Conservation (phyloP, 2,329 filamentous ascomycete species). For the Trichoderma cornu-damae region DNA sequence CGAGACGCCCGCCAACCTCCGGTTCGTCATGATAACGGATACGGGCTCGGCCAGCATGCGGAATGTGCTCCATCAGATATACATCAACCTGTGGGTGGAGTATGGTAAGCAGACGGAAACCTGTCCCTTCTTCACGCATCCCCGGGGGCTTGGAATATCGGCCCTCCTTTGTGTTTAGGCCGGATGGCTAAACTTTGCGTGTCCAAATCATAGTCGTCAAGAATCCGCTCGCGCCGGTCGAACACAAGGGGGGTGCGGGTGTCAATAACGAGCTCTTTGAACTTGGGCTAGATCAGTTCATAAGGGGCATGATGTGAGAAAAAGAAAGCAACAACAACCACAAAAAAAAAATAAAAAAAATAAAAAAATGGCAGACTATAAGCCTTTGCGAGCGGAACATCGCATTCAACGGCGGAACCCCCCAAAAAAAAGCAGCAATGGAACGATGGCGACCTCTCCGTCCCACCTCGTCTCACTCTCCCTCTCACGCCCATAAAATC, state of each 20-base stretch:
- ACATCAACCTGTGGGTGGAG: conserved; percentile 96
- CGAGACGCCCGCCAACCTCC: conserved; percentile 91
- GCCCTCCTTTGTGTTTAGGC: neutral
- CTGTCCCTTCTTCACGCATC: neutral
- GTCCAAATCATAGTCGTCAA: conserved; percentile 50
- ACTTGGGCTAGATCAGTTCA: conserved; percentile 70
- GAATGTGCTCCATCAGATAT: conserved; percentile 94
- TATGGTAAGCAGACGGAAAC: conserved; percentile 56
- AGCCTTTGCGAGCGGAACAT: neutral
- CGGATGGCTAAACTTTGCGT: neutral
- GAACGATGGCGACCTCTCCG: neutral
- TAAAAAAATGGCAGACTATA: neutral
- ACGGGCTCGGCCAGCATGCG: conserved; percentile 83
- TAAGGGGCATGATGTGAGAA: conserved; percentile 61
- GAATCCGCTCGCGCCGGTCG: conserved; percentile 62
- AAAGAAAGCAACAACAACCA: no score
- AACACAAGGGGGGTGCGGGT: conserved; percentile 64
- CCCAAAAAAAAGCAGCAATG: neutral
- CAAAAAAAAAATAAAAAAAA: no score
- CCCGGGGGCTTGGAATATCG: neutral
- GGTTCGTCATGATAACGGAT: conserved; percentile 95
- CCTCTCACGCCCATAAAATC: neutral
- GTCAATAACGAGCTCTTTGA: conserved; percentile 68
- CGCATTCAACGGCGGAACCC: neutral
- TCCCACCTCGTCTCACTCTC: no score